Evolutionary conservation across 202 grass and related monocot genomes (phyloP).

Genomic region (Cymbopogon flexuosus): DNA sequence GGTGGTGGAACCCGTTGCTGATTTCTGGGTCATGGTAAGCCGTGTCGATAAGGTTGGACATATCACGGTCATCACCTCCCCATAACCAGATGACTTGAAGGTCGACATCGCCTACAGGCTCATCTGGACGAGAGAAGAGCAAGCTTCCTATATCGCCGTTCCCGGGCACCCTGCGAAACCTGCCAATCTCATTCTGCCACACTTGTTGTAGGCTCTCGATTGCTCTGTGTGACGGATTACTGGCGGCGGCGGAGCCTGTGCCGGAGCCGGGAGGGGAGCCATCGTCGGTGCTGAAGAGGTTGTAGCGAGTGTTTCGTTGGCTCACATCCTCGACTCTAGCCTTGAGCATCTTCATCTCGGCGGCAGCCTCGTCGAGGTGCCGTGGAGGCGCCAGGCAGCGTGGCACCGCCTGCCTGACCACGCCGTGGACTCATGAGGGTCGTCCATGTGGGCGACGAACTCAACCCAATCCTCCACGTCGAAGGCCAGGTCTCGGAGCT

Average conservation of each 20-base stretch:
- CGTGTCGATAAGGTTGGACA: no score
- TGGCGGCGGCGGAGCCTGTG: no score
- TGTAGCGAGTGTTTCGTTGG: background rate
- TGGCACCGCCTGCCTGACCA: background rate
- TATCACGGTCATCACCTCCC: no score
- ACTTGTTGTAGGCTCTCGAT: background rate
- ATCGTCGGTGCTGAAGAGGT: background rate
- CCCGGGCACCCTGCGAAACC: no score
- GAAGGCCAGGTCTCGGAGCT: background rate
- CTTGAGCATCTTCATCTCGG: background rate
- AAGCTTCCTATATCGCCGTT: no score
- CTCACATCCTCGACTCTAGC: background rate
- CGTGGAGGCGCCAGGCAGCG: no score
- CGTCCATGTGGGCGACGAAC: background rate
- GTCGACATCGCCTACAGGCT: no score
- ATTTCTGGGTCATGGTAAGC: no score
- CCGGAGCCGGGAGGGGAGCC: background rate
- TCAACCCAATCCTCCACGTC: background rate
- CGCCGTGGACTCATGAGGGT: no score
- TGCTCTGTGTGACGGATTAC: background rate
- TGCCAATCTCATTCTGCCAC: background rate
- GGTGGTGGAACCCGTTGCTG: no score
- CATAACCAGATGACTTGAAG: no score
- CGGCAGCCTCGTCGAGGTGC: background rate
- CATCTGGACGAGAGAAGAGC: no score